A percentile compares a stretch with the other conserved stretches of the same genome.
These are phyloP conservation scores for Triticum urartu DNA, from an alignment of 176 grass and related monocot species.

Conservation along the genomic window DNA sequence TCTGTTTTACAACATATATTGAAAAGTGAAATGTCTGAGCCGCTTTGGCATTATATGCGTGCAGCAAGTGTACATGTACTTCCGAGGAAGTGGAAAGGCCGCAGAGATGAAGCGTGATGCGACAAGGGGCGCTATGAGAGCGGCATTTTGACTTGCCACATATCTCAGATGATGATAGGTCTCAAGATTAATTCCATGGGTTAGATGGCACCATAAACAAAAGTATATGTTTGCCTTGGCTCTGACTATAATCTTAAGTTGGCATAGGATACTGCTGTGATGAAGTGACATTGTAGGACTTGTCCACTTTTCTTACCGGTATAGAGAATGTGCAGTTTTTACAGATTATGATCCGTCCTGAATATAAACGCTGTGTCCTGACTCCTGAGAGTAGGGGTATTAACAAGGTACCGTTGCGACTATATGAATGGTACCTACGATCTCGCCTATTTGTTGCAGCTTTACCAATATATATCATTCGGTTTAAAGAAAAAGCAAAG, in stretches of 20 bases:
- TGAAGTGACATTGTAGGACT: slow-evolving; percentile 20
- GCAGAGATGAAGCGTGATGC: slow-evolving; percentile 80
- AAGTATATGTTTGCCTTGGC: slow-evolving; percentile 21
- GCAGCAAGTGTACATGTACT: slow-evolving; percentile 99
- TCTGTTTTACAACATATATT: not conserved
- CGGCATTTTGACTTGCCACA: slow-evolving; percentile 58
- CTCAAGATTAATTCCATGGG: not conserved
- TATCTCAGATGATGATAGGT: slow-evolving; percentile 27
- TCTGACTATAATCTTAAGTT: slow-evolving; percentile 24
- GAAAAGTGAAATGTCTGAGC: slow-evolving; percentile 7
- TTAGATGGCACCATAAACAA: slow-evolving; percentile 22
- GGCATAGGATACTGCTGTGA: slow-evolving; percentile 28
- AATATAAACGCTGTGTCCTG: not conserved
- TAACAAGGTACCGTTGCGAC: not conserved
- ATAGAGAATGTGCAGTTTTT: slow-evolving; percentile 42
- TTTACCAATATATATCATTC: not conserved
- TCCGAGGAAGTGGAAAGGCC: slow-evolving; percentile 89
- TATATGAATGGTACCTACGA: not conserved
- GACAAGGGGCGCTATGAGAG: slow-evolving; percentile 71
- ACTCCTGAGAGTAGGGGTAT: not conserved
- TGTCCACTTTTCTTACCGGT: not conserved
- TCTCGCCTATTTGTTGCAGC: not conserved
- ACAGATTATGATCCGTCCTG: not conserved
- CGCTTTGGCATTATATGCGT: slow-evolving; percentile 11
- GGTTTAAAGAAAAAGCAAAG: too few species aligned